Evolutionary conservation across 2,329 filamentous ascomycete genomes (phyloP), one percentile per base, ranked within the genome.

Genomic region (Diaporthe velutina): DNA sequence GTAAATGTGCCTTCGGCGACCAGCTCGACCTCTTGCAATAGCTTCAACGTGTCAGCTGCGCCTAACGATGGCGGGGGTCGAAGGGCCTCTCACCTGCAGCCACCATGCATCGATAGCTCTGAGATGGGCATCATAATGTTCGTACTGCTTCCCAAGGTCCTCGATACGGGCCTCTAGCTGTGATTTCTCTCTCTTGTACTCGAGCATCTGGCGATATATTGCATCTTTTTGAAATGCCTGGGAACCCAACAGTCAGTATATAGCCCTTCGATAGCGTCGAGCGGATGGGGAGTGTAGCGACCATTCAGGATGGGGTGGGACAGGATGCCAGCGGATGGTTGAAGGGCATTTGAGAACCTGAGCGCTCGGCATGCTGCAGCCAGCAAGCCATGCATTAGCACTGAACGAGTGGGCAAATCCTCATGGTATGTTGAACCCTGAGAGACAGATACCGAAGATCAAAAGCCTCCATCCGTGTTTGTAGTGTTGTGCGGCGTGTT

Each of bases 151-250:
- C 78, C 94, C 91, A 77, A 97, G 87, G 78, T 98, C 94, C 81
- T 93, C 93, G 76, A 98, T 87, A 81, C 94, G 94, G 74, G 91
- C 88, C 86, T 98, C 96, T 77, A 97, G 87, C 54, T 93, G 94
- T 74, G 90, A 89, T 82, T 95, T 96, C 83, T 98, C 95, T 79
- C 97, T 93, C 85, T 98, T 98, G 85, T 98, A 98, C 85, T 98
- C 97, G 82, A 95, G 94, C 95, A 99, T 98, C 86, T 98, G 96
- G 74, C 97, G 95, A 80, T 94, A 93, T 83, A 99, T 98, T 77
- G 97, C 97, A 87, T 98, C 97, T 86, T 98, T 99, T 85, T 96
- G 94, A 81, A 94, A 97, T 82, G 93, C 92, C 95, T 97, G 84
- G 83, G 76, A 82, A 78, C 83, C 82, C 81, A 80, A 81, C 80